A percentile compares a stretch with the other conserved stretches of the same genome.
Evolutionary conservation across 2,329 filamentous ascomycete species (phyloP).

Genomic region (Diaporthe sp.): DNA sequence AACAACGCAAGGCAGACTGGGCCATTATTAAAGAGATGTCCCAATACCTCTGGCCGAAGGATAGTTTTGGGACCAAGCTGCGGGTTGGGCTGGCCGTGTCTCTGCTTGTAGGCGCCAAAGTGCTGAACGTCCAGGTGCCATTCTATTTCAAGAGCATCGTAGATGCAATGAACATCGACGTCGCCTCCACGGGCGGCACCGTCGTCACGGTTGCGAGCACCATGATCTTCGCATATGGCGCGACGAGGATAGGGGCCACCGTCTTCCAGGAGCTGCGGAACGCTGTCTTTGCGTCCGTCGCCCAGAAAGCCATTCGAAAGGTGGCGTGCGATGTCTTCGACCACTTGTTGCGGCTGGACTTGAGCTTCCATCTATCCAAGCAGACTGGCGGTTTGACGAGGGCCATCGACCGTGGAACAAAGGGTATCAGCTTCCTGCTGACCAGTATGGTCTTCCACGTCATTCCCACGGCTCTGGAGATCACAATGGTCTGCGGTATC

Average conservation of each 20-base stretch:
- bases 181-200: constrained; percentile 87
- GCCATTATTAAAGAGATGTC: constrained; percentile 99
- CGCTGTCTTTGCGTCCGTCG: constrained; percentile 95
- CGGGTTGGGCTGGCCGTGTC: constrained; percentile 88
- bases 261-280: constrained; percentile 95
- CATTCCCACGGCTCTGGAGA: constrained; percentile 92
- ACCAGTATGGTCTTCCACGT: constrained; percentile 99
- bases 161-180: constrained; percentile 97
- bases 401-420: constrained; percentile 96
- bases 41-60: constrained; percentile 95
- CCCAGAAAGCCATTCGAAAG: constrained; percentile 93
- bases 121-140: constrained; percentile 96
- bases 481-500: constrained; percentile 95
- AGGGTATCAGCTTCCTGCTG: constrained; percentile 96
- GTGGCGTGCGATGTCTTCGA: constrained; percentile 95
- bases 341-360: constrained; percentile 87
- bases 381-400: constrained; percentile 95
- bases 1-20: constrained; percentile 98
- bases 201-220: constrained; percentile 90
- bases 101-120: constrained; percentile 89
- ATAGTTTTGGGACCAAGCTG: constrained; percentile 84
- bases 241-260: constrained; percentile 88
- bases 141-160: constrained; percentile 99
- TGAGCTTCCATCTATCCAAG: constrained; percentile 93
- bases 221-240: constrained; percentile 94